Base-by-base conservation (phyloP, 305 asterid species). In the Solanum aculeatissimum region DNA sequence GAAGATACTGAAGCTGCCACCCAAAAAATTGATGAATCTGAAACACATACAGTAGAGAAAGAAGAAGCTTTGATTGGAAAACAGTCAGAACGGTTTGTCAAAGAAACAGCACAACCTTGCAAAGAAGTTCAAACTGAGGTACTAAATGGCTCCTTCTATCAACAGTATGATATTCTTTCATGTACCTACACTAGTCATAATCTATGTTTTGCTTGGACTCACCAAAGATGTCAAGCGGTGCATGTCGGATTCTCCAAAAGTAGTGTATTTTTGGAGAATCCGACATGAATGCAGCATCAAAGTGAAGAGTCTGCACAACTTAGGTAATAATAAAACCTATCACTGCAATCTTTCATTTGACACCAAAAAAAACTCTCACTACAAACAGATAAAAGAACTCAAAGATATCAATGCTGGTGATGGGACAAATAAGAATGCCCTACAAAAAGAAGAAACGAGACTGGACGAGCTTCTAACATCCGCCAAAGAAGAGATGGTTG, bases 71-170 rank as follows among this genome's bases (percentile, higher is more conserved):
- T n/a, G 53, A 69, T 45, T 19, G 82, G 47, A 19, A 38, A 54
- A 21, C 79, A 35, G 38, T 54, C 60, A 60, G 83, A 47, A 82
- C 45, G 16, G 32, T 47, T 15, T 70, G 85, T 63, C 38, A 57
- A 80, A 47, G 88, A 89, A 81, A 82, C 81, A 53, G 40, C 32
- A 21, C 38, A 14, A 83, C 58, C 72, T 18, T 66, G 23, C 81
- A 69, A 62, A 57, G 87, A 71, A 83, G 86, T n/a, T 74, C 47
- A 72, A 85, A 85, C 58, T 77, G 84, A 84, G 87, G 87, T 84
- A 84, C 29, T 27, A 15, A n/a, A 12, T 63, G 84, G 32, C 42
- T 42, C 82, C 60, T 68, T 68, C 32, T 62, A 25, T 9, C 19
- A 13, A 53, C 45, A n/a, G 51, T 79, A n/a, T 32, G 78, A 63